Conservation (phyloP, 495 filamentous ascomycete species). For the Talaromyces stipitatus region DNA sequence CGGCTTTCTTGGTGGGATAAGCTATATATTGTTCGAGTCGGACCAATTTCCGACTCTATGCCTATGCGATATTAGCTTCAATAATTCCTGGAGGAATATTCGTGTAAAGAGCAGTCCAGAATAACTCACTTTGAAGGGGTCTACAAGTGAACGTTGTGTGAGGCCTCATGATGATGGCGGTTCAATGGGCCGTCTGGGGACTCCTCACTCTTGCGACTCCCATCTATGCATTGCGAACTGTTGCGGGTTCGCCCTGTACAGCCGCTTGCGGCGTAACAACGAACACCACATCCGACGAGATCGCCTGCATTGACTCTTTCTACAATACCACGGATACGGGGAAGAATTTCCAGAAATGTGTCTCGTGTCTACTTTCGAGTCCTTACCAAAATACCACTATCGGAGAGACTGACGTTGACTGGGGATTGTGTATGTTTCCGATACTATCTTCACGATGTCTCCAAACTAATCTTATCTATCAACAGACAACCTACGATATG, state of each 20-base stretch:
- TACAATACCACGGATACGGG: slow-evolving; percentile 38
- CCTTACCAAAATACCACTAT: slow-evolving; percentile 34
- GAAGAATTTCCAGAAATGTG: slow-evolving; percentile 46
- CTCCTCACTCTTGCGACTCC: slow-evolving; percentile 10
- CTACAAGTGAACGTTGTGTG: neutral
- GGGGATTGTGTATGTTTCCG: slow-evolving; percentile 48
- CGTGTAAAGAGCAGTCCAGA: neutral
- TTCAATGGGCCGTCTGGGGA: neutral
- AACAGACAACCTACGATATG: slow-evolving; percentile 44
- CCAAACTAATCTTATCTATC: neutral
- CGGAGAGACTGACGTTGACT: slow-evolving; percentile 49
- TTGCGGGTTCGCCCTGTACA: slow-evolving; percentile 47
- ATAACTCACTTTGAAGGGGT: neutral
- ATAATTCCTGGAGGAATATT: neutral
- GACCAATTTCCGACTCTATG: neutral
- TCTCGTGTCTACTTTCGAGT: slow-evolving; percentile 53
- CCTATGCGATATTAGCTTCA: neutral
- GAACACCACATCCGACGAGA: slow-evolving; percentile 42
- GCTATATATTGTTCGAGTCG: neutral
- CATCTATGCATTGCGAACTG: slow-evolving; percentile 23
- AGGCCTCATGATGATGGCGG: neutral
- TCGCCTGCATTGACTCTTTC: slow-evolving; percentile 44
- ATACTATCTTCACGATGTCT: neutral
- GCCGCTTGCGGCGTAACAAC: slow-evolving; percentile 36
- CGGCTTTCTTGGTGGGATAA: neutral